These are phyloP conservation scores for Gaultheria prostrata DNA, from an alignment of 148 eudicot genomes.

Conservation along the genomic window DNA sequence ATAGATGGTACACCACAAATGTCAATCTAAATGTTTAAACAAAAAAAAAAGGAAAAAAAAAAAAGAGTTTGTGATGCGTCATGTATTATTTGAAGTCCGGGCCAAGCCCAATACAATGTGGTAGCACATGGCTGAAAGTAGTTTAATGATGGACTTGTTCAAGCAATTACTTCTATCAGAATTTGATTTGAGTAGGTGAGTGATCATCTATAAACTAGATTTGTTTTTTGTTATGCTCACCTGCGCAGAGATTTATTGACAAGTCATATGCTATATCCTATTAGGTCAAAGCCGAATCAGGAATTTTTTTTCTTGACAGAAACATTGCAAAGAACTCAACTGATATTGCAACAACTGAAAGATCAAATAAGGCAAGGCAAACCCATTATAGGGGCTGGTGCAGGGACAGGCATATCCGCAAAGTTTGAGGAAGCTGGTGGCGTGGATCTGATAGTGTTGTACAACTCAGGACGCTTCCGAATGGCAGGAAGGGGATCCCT, in stretches of 20 bases:
- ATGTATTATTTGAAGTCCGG: not conserved
- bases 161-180: not conserved
- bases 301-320: conserved; percentile 40
- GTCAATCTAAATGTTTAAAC: not conserved
- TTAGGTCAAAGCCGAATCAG: not conserved
- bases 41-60: not conserved
- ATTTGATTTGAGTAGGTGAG: not conserved
- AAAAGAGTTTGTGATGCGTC: not conserved
- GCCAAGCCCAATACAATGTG: not conserved
- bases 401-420: conserved; percentile 99
- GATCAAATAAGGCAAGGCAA: conserved; percentile 71
- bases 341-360: conserved; percentile 57
- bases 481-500: conserved; percentile 99
- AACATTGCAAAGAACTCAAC: conserved; percentile 59
- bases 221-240: not conserved
- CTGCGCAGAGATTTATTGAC: not conserved
- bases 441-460: conserved; percentile 79
- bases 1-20: not conserved
- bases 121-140: not conserved
- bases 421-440: conserved; percentile 99
- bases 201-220: not conserved
- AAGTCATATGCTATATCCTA: conserved; percentile 9
- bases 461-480: conserved; percentile 94
- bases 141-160: not conserved
- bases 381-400: conserved; percentile 96